Base-by-base conservation (phyloP, 2,329 filamentous ascomycete genomes). In the Apiospora marii region DNA sequence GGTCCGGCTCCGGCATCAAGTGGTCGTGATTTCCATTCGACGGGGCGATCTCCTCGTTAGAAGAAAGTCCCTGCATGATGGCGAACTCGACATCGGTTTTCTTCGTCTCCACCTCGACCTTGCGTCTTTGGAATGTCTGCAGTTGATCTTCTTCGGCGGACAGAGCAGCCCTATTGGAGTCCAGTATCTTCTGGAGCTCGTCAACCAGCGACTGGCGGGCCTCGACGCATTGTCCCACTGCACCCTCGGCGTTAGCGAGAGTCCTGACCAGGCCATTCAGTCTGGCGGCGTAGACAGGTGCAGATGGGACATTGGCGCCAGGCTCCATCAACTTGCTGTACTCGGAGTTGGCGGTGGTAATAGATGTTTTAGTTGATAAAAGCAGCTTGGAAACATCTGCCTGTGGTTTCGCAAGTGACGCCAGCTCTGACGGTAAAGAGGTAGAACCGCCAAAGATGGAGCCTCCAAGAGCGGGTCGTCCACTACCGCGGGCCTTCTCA, bases 261-360 rank as follows among this genome's bases (percentile, higher is more conserved):
- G 92, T 93, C 85, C 96, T 98, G 71, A 98, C 88, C n/a, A 99
- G 87, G 3, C 94, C 93, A 75, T 94, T 95, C 12, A 99, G 89
- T 41, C 94, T 92, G 19, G 96, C 96, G 1, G 96, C 96, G 79
- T 97, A 94, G 27, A 99, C 95, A 0, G 96, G 95, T 0, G 95
- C 92, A 0, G 94, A 93, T 0, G 96, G 94, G 1, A 92, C 85
- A 1, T 89, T 86, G 0, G 88, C 89, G 41, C 87, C 86, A 0
- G 94, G 89, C 77, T 95, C 93, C 71, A 92, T 93, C 79, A 97
- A 87, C 81, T 96, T 97, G 69, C 93, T 90, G 79, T 94, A 98
- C 76, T 98, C 96, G 75, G 91, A 87, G 75, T 93, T 92, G 64
- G 96, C 95, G 16, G 90, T 89, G 70, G 90, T 89, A 67, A 94